Base-by-base conservation (phyloP, 768 basidiomycete species). In the Mycena sanguinolenta region DNA sequence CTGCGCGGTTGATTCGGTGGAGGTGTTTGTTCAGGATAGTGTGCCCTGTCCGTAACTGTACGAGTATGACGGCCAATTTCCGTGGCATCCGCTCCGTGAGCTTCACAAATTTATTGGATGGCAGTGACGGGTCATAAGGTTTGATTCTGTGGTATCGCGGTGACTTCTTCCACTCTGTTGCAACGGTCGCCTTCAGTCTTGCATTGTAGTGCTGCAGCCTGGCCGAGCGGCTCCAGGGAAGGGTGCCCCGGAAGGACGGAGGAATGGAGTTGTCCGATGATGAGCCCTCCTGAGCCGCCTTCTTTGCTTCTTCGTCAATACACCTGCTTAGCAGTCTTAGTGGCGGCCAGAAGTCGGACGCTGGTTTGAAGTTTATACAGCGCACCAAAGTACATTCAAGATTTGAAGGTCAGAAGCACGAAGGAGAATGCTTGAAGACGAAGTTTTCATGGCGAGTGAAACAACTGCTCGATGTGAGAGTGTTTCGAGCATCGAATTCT, bases 31-130 rank as follows among this genome's bases (percentile, higher is more conserved):
- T 69, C 0, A 78, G 75, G 6, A 60, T 42, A 36, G 63, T 46
- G 63, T 78, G 77, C 28, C 70, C 68, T 2, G 73, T 71, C 1
- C 65, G 69, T 2, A 77, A 67, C 49, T 77, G 75, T 9, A 75
- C 28, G 23, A 77, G 52, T 3, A 75, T 32, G 39, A 63, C 69
- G 16, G 70, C 61, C 42, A 58, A 69, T 13, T 27, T 46, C 9
- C 66, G 62, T 1, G 44, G 50, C 16, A 61, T 21, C 7, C 19
- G 5, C 3, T 25, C 44, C 50, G 73, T 6, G 54, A 71, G 32
- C 12, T 27, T 1, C 0, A 63, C 0, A 46, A 49, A 68, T 3
- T 23, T 23, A 5, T 32, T 42, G 2, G 3, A 4, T 25, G 30
- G 39, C 0, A 46, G 23, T 0, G 23, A 0, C 5, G 39, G 3